A percentile compares a stretch with the other conserved stretches of the same genome.
phyloP scores from a whole-genome alignment of 495 filamentous ascomycete species.

The Hyaloscypha hepaticicola region DNA sequence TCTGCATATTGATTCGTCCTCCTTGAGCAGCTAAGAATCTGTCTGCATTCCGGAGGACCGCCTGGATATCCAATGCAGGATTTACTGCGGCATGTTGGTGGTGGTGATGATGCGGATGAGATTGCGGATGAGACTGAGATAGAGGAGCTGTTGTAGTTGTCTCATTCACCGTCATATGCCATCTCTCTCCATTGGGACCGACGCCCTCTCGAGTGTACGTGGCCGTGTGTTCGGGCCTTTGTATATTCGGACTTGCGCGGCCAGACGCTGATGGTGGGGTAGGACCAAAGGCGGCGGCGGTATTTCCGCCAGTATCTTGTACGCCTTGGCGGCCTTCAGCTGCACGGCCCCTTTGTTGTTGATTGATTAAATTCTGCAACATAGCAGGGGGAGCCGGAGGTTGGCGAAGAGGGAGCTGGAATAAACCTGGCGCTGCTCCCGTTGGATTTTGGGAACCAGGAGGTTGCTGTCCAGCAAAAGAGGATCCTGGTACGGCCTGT shows the following conservation, averaged over 20 bases:
- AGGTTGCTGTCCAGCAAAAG: conserved; percentile 5
- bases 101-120: conserved; percentile 24
- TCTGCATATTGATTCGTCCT: conserved; percentile 48
- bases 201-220: conserved; percentile 38
- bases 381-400: conserved; percentile 31
- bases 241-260: conserved; percentile 31
- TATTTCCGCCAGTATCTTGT: conserved; percentile 19
- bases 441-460: conserved; percentile 5
- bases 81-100: conserved; percentile 13
- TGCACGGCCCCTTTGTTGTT: conserved; percentile 43
- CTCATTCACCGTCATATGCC: conserved; percentile 35
- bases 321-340: conserved; percentile 23
- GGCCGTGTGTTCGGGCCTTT: conserved; percentile 37
- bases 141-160: conserved; percentile 25
- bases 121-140: conserved; percentile 12
- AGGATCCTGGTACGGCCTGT: conserved; percentile 17
- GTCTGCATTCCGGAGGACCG: conserved; percentile 43
- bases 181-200: conserved; percentile 39
- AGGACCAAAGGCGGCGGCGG: background rate
- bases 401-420: conserved; percentile 23
- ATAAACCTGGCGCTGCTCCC: conserved; percentile 10
- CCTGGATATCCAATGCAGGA: conserved; percentile 34
- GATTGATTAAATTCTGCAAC: conserved; percentile 38
- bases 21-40: conserved; percentile 33
- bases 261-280: conserved; percentile 16